Evolutionary conservation across 2,329 filamentous ascomycete species (phyloP), one percentile per base, ranked within the genome.

Genomic region (Ascosphaera aggregata): DNA sequence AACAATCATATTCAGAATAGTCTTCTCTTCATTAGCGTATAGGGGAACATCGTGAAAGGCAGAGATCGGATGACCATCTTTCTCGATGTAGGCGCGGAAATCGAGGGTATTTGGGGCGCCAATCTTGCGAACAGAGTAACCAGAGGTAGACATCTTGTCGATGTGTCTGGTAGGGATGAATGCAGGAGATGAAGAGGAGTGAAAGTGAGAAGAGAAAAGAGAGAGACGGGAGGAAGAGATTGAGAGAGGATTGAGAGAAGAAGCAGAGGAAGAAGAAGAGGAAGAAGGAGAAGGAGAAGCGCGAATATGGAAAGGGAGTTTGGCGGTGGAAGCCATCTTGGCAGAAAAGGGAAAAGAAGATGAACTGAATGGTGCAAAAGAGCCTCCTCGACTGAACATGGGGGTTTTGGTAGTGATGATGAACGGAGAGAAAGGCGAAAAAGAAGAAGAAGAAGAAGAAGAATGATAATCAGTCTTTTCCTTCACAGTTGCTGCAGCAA

Each of bases 1-100:
- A 53, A 98, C 89, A 47, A 98, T 61, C 89, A 98, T 98, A 77
- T 98, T 98, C 56, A 98, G 72, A 59, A 95, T 67, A 51, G 78
- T 92, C 71, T 93, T 74, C 68, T 93, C 79, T 63, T 80, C 70
- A 61, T 98, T 93, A 75, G 86, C 86, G 59, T 84, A 98, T 51
- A 98, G 80, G 45, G 89, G 89, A 50, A 98, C 84, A 60, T 98
- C 89, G 69, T 98, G 89, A 74, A 94, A 98, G 51, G 86, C 80
- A 46, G 86, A 95, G 61, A 95, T 62, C 49, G 81, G 80, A 47
- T 80, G 67, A 65, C 86, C 89, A 79, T 95, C 81, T 69, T 92
- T 85, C 71, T 98, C 86, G 57, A 95, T 75, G 73, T 78, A 98
- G 64, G 94, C 76, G 57, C 89, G 81, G 73, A 93, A 84, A 69